These are phyloP conservation scores for Escovopsis weberi DNA, from an alignment of 2,329 filamentous ascomycete species.

Conservation along the genomic window DNA sequence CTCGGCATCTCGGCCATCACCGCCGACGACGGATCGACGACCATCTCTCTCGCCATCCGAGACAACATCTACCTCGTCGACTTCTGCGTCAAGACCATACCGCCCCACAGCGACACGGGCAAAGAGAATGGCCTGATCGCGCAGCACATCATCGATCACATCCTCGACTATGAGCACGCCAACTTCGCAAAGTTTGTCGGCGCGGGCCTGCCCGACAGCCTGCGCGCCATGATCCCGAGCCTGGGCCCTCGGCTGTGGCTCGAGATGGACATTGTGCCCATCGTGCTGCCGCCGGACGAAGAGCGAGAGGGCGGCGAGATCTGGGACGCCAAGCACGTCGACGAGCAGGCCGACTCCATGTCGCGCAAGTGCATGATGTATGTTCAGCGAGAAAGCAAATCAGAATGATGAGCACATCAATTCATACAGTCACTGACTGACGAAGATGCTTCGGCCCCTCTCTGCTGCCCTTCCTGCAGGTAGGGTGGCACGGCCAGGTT, in stretches of 20 bases:
- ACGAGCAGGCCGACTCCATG: conserved; percentile 73
- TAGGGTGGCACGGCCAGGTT: conserved; percentile 54
- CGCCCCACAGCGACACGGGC: not conserved
- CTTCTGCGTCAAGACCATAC: conserved; percentile 48
- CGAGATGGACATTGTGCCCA: conserved; percentile 60
- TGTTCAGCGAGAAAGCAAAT: conserved; percentile 13
- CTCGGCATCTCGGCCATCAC: conserved; percentile 46
- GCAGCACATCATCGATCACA: conserved; percentile 42
- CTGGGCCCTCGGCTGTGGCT: conserved; percentile 61
- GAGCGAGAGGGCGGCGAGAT: conserved; percentile 26
- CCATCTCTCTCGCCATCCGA: conserved; percentile 54
- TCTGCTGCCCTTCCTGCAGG: conserved; percentile 50
- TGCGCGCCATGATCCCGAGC: conserved; percentile 45
- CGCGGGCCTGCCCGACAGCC: conserved; percentile 48
- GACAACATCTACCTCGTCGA: conserved; percentile 64
- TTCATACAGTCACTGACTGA: not conserved
- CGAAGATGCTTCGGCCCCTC: conserved; percentile 58
- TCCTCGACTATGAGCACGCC: conserved; percentile 45
- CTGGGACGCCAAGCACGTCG: conserved; percentile 46
- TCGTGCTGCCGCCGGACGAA: conserved; percentile 41
- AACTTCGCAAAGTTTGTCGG: conserved; percentile 65
- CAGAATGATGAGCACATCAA: not conserved
- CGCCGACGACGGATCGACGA: conserved; percentile 34
- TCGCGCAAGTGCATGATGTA: conserved; percentile 64
- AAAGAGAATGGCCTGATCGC: conserved; percentile 32